Conservation (phyloP, 305 asterid species). For the Fraxinus dipetala region DNA sequence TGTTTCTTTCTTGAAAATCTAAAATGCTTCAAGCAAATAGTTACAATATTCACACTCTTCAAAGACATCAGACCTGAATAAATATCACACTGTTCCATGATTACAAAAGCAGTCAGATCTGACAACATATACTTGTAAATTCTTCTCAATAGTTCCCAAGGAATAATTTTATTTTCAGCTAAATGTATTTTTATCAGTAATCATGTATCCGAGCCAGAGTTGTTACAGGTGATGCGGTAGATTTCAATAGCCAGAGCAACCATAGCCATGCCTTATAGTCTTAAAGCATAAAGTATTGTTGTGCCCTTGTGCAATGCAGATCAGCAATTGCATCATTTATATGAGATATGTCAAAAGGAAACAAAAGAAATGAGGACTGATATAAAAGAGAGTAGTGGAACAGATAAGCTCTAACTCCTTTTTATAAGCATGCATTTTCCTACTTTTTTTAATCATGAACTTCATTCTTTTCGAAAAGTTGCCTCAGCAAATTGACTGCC, state of each 20-base stretch:
- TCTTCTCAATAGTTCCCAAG: not conserved
- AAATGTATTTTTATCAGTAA: not conserved
- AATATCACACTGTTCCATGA: not conserved
- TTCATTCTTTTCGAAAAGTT: not conserved
- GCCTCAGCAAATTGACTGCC: not conserved
- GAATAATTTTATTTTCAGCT: not conserved
- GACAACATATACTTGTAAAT: not conserved
- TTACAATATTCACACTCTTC: not conserved
- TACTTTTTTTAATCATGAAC: not conserved
- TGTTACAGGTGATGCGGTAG: not conserved
- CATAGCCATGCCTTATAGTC: not conserved
- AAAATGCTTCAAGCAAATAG: conserved; percentile 1
- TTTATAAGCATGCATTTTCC: too few relatives aligned
- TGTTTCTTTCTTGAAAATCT: not conserved
- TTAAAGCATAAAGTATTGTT: not conserved
- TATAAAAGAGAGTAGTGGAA: not conserved
- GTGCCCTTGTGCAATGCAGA: not conserved
- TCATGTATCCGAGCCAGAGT: not conserved
- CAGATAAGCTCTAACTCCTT: not conserved
- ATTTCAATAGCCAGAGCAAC: not conserved
- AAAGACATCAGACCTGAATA: not conserved
- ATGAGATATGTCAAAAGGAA: not conserved
- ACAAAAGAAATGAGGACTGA: not conserved
- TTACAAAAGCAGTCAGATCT: not conserved
- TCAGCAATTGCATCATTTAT: not conserved